These are phyloP conservation scores for Clarkia xantiana DNA, from an alignment of 345 rosid genomes.

Conservation along the genomic window DNA sequence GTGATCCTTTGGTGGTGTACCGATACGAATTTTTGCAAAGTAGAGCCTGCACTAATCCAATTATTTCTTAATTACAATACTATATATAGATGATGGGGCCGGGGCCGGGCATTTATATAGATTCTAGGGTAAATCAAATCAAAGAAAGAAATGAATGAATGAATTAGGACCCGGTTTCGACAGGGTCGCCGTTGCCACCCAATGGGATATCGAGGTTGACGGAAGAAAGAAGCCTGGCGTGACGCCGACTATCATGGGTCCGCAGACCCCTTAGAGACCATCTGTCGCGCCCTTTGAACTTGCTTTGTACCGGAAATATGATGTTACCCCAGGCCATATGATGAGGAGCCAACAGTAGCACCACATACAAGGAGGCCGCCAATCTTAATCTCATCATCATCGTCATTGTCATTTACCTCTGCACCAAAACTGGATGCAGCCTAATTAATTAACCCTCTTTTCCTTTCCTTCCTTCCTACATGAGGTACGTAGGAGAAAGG, in stretches of 20 bases:
- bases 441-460: no score
- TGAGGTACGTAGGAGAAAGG: no score
- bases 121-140: no score
- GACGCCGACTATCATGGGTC: constrained; percentile 63
- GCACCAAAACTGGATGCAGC: no score
- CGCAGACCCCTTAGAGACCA: constrained; percentile 30
- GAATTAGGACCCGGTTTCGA: constrained; percentile 52
- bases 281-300: constrained; percentile 36
- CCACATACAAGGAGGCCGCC: not conserved
- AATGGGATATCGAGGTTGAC: constrained; percentile 38
- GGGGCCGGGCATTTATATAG: no score
- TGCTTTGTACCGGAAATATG: constrained; percentile 50
- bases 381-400: no score
- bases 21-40: constrained; percentile 54
- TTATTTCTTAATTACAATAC: no score
- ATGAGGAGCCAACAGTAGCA: constrained; percentile 12
- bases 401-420: no score
- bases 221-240: constrained; percentile 44
- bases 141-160: not conserved
- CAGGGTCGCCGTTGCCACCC: constrained; percentile 68
- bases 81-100: no score
- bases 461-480: no score
- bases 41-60: constrained; percentile 39
- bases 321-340: constrained; percentile 20
- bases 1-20: constrained; percentile 59